A percentile compares a stretch with the other conserved stretches of the same genome.
Evolutionary conservation across 345 rosid species (phyloP).

Genomic region (Bretschneidera sinensis): DNA sequence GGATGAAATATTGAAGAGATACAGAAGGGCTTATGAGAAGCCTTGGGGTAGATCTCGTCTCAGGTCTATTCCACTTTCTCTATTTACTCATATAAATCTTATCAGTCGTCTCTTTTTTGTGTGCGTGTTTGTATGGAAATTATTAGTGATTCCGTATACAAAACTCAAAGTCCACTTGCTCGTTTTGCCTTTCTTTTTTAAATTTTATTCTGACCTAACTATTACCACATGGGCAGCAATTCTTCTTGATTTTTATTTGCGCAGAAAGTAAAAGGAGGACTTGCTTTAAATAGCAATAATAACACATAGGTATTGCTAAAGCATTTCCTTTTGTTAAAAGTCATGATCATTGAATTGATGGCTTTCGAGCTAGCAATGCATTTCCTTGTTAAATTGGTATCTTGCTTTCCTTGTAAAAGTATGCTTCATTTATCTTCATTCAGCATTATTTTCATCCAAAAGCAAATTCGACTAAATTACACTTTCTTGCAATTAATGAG

Average conservation of each 20-base stretch:
- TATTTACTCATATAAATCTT: background rate
- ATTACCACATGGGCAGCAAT: background rate
- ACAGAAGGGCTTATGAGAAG: slow-evolving; percentile 84
- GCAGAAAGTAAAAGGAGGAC: background rate
- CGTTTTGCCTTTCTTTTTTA: background rate
- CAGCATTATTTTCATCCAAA: background rate
- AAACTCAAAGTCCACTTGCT: background rate
- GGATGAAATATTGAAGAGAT: slow-evolving; percentile 75
- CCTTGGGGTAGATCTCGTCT: slow-evolving; percentile 98
- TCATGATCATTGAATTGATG: background rate
- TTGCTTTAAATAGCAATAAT: background rate
- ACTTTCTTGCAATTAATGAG: background rate
- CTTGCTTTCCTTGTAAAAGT: no score
- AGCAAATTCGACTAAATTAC: no score
- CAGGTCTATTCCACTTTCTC: slow-evolving; percentile 42
- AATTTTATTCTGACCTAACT: background rate
- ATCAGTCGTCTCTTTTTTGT: no score
- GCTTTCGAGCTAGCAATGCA: background rate
- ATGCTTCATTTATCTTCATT: background rate
- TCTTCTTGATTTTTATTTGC: background rate
- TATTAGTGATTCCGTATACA: background rate
- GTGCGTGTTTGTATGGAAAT: background rate
- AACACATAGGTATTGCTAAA: background rate
- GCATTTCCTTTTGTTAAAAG: background rate
- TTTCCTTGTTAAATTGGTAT: background rate